Conservation (phyloP, 2,329 filamentous ascomycete genomes). For the Cytospora piceae region DNA sequence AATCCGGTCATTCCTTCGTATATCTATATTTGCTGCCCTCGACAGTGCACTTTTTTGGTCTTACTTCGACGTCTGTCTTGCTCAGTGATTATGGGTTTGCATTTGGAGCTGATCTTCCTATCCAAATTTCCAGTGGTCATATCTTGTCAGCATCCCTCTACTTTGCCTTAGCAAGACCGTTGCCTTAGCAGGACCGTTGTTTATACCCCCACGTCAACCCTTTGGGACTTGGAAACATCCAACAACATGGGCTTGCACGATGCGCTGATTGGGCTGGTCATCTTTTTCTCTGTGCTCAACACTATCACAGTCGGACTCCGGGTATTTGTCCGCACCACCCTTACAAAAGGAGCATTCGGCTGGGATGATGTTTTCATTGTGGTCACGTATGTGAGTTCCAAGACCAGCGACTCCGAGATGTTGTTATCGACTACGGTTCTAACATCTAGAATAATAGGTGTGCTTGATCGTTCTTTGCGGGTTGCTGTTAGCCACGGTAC, state of each 20-base stretch:
- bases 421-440: not conserved
- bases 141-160: not conserved
- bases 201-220: not conserved
- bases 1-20: not conserved
- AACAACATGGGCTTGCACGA: conserved; percentile 12
- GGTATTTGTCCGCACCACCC: conserved; percentile 18
- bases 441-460: not conserved
- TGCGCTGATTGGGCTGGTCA: conserved; percentile 15
- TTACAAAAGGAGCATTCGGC: conserved; percentile 25
- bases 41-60: not conserved
- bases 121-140: not conserved
- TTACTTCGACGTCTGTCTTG: not conserved
- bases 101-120: not conserved
- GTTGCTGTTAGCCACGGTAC: not conserved
- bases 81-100: not conserved
- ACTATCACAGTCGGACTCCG: conserved; percentile 29
- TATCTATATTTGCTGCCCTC: not conserved
- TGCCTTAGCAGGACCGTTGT: not conserved
- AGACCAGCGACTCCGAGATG: not conserved
- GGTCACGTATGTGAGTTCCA: conserved; percentile 22
- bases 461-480: conserved; percentile 19
- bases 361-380: conserved; percentile 28
- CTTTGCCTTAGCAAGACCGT: not conserved
- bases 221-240: not conserved
- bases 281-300: conserved; percentile 26